A percentile compares a stretch with the other conserved stretches of the same genome.
Evolutionary conservation across 306 rosid species (phyloP).

Genomic region (Cicer chorassanicum): DNA sequence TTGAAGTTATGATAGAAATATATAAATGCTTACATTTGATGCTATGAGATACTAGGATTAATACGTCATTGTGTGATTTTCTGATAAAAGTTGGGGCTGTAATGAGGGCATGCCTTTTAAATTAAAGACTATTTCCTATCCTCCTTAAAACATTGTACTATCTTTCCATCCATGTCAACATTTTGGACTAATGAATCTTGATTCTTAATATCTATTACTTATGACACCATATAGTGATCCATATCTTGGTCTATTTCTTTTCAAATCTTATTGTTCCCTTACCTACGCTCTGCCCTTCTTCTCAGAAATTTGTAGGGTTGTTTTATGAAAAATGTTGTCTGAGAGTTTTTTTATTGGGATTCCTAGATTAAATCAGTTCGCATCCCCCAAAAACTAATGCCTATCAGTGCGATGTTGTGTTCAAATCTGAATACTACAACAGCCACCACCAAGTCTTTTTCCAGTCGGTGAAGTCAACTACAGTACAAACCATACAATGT

Average conservation of each 20-base stretch:
- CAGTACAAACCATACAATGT: not conserved
- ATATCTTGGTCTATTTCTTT: slow-evolving; percentile 6
- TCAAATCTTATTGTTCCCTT: slow-evolving; percentile 1
- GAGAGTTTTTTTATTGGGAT: not conserved
- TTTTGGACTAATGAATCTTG: slow-evolving; percentile 22
- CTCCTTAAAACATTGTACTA: slow-evolving; percentile 6
- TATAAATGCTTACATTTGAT: slow-evolving; percentile 2
- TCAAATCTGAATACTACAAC: slow-evolving; percentile 8
- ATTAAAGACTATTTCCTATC: slow-evolving; percentile 1
- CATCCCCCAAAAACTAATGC: slow-evolving; percentile 1
- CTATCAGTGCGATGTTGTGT: not conserved
- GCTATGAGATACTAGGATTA: slow-evolving; percentile 32
- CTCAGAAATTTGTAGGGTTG: not conserved
- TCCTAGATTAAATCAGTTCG: not conserved
- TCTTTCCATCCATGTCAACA: not conserved
- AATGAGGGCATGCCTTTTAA: slow-evolving; percentile 11
- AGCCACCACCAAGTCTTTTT: not conserved
- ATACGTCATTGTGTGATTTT: slow-evolving; percentile 15
- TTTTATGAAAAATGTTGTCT: not conserved
- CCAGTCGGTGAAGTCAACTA: not conserved
- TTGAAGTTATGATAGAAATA: slow-evolving; percentile 4
- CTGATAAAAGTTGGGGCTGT: slow-evolving; percentile 20
- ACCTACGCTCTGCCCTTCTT: not conserved
- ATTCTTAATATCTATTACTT: not conserved
- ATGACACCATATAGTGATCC: not conserved